Percentiles rank a stretch among this genome's conserved stretches.
phyloP scores from a whole-genome alignment of 169 alveolate genomes.

The Eimeria necatrix region DNA sequence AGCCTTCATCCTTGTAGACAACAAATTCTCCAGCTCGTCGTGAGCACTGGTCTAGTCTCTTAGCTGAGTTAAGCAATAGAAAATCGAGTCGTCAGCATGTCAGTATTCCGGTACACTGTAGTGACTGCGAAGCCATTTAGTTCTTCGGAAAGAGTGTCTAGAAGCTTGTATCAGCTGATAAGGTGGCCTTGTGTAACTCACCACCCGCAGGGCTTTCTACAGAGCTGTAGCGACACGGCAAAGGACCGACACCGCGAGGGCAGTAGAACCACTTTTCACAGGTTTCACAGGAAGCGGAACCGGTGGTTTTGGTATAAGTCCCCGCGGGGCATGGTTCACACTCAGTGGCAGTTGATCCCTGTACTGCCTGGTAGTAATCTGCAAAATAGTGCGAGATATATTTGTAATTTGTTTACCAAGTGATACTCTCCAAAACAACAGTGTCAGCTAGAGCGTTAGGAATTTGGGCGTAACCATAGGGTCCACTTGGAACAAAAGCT shows the following conservation, averaged over 20 bases:
- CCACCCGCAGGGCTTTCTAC: neutral
- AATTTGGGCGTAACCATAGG: no score
- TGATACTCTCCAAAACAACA: no score
- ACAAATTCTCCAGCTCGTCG: conserved; percentile 56
- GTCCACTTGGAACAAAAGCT: no score
- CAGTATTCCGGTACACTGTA: no score
- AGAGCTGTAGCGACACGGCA: conserved; percentile 50
- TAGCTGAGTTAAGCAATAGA: neutral
- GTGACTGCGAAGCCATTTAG: no score
- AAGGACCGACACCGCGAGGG: neutral
- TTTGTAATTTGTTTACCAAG: no score
- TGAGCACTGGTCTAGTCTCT: conserved; percentile 18
- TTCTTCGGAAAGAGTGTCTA: no score
- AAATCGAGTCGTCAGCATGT: no score
- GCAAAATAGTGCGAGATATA: neutral
- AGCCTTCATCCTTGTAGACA: neutral
- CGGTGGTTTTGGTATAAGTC: neutral
- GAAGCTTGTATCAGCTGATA: no score
- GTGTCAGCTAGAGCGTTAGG: no score
- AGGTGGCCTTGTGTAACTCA: conserved; percentile 3
- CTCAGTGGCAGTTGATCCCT: conserved; percentile 19
- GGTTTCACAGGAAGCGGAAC: neutral
- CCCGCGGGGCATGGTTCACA: conserved; percentile 29
- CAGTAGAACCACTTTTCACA: neutral
- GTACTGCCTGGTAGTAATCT: conserved; percentile 42